phyloP scores from a whole-genome alignment of 805 yeast genomes.

The Starmerella riodocensis region DNA sequence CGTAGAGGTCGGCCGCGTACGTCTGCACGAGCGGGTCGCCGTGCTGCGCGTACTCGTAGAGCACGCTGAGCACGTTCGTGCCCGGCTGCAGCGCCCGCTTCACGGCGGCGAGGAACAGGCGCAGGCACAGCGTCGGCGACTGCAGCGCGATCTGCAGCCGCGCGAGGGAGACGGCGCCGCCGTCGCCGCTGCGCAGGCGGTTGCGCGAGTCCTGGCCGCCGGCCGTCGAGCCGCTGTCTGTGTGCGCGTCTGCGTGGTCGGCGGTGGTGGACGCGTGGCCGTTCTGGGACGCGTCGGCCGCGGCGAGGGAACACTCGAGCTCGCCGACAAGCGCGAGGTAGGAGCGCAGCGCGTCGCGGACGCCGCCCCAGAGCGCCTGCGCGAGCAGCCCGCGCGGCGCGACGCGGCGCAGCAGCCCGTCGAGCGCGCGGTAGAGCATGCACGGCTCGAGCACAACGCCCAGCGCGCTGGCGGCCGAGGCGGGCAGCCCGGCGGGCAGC shows the following conservation, averaged over 20 bases:
- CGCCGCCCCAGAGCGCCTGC: slow-evolving; percentile 44
- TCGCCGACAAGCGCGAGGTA: slow-evolving; percentile 36
- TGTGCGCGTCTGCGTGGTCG: too few species aligned
- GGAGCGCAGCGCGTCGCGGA: slow-evolving; percentile 32
- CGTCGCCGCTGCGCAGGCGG: too few species aligned
- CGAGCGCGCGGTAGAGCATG: slow-evolving; percentile 42
- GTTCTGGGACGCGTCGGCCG: background rate
- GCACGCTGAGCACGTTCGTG: slow-evolving; percentile 38
- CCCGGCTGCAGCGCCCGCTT: slow-evolving; percentile 23
- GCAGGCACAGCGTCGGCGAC: slow-evolving; percentile 41
- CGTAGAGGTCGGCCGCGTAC: slow-evolving; percentile 35
- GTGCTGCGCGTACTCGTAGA: slow-evolving; percentile 39
- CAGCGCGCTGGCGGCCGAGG: slow-evolving; percentile 43
- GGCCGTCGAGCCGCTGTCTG: too few species aligned
- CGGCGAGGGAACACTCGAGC: slow-evolving; percentile 28
- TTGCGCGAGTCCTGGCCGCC: too few species aligned
- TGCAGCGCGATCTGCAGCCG: slow-evolving; percentile 26
- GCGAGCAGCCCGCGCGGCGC: slow-evolving; percentile 35
- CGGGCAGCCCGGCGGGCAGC: slow-evolving; percentile 29
- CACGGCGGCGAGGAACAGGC: slow-evolving; percentile 41
- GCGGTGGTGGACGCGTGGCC: too few species aligned
- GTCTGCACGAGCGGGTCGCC: slow-evolving; percentile 48
- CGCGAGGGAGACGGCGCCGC: background rate
- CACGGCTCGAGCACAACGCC: slow-evolving; percentile 58
- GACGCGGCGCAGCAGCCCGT: slow-evolving; percentile 26